A percentile compares a stretch with the other conserved stretches of the same genome.
phyloP scores from a whole-genome alignment of 2,329 filamentous ascomycete genomes.

The Aspergillus tamarii region DNA sequence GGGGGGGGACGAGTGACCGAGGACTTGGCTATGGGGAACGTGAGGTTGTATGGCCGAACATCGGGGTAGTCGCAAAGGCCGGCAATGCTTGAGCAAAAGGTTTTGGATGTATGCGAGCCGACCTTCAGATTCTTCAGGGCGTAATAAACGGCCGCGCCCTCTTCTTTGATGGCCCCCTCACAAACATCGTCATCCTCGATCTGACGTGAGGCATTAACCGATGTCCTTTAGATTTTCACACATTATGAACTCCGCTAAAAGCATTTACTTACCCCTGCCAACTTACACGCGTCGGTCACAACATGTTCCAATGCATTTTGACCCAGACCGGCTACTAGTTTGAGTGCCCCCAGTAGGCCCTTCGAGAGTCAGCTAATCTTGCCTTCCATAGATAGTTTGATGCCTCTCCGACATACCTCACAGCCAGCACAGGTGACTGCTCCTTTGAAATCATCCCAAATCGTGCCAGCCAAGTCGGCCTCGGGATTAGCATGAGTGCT shows the following conservation, averaged over 20 bases:
- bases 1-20: constrained; percentile 44
- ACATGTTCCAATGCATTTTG: constrained; percentile 46
- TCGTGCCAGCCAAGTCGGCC: constrained; percentile 14
- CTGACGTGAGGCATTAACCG: constrained; percentile 29
- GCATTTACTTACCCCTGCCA: constrained; percentile 34
- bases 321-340: constrained; percentile 49
- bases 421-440: constrained; percentile 37
- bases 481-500: constrained; percentile 14
- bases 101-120: constrained; percentile 53
- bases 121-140: constrained; percentile 53
- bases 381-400: neutral
- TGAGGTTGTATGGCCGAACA: constrained; percentile 48
- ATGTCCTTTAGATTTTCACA: neutral
- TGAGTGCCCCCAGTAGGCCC: constrained; percentile 47
- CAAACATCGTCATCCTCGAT: constrained; percentile 61
- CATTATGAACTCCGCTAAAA: neutral
- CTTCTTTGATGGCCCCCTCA: constrained; percentile 53
- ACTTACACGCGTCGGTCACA: constrained; percentile 41
- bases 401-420: constrained; percentile 16
- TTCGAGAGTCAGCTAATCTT: neutral
- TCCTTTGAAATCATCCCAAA: constrained; percentile 37
- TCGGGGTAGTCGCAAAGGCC: constrained; percentile 57
- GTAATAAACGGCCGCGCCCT: constrained; percentile 58
- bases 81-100: constrained; percentile 58
- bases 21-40: constrained; percentile 49